Evolutionary conservation across 2,329 filamentous ascomycete genomes (phyloP).

Genomic region (Moelleriella libera): DNA sequence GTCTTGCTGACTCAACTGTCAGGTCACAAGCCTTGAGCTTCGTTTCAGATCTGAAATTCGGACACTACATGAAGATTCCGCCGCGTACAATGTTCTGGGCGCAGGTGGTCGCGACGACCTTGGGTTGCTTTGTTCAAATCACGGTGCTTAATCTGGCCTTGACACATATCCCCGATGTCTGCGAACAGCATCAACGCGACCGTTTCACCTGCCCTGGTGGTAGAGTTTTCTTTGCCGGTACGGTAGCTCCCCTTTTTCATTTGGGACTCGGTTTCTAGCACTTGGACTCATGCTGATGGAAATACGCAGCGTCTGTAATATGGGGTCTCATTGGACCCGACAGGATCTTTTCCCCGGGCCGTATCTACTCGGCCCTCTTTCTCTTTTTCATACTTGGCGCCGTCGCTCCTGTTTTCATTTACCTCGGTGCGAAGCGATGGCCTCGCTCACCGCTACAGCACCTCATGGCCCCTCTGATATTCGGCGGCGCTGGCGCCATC

Average conservation of each 20-base stretch:
- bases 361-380: slow-evolving; percentile 47
- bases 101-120: slow-evolving; percentile 51
- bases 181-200: slow-evolving; percentile 38
- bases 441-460: slow-evolving; percentile 35
- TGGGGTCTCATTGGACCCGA: slow-evolving; percentile 53
- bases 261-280: background rate
- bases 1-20: slow-evolving; percentile 2
- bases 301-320: slow-evolving; percentile 40
- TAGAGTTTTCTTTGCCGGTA: slow-evolving; percentile 48
- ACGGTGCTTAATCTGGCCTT: slow-evolving; percentile 49
- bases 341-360: slow-evolving; percentile 48
- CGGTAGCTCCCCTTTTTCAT: slow-evolving; percentile 2
- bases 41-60: slow-evolving; percentile 52
- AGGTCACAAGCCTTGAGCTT: slow-evolving; percentile 49
- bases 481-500: slow-evolving; percentile 43
- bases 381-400: slow-evolving; percentile 45
- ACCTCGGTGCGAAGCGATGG: slow-evolving; percentile 32
- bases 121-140: slow-evolving; percentile 54
- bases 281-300: background rate
- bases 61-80: slow-evolving; percentile 61
- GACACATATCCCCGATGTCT: slow-evolving; percentile 47
- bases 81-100: slow-evolving; percentile 52
- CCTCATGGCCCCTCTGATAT: slow-evolving; percentile 49
- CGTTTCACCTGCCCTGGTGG: slow-evolving; percentile 51
- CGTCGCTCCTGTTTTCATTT: slow-evolving; percentile 35